These are phyloP conservation scores for Hypoxylon fuscum DNA, from an alignment of 495 filamentous ascomycete species.

Conservation along the genomic window DNA sequence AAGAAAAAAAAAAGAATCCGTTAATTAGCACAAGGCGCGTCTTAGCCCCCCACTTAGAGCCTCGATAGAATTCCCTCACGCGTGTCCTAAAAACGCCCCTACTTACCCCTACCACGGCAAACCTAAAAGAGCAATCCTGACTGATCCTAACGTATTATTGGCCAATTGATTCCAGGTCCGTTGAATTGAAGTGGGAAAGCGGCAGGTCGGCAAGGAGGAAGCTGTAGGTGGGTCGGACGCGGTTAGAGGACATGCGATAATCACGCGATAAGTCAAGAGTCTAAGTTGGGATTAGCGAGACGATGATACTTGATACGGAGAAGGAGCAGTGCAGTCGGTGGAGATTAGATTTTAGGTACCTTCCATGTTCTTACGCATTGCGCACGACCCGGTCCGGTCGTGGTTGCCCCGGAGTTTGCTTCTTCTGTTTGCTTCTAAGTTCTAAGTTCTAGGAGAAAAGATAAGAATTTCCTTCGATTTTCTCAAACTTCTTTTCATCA, in stretches of 20 bases:
- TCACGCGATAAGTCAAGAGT: conserved; percentile 34
- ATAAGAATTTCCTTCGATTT: too few species aligned
- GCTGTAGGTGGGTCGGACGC: conserved; percentile 18
- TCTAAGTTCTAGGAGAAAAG: neutral
- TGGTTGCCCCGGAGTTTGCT: conserved; percentile 2
- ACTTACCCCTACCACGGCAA: neutral
- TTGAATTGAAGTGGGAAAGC: neutral
- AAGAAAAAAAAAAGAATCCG: too few species aligned
- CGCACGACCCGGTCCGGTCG: too few species aligned
- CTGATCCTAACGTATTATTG: neutral
- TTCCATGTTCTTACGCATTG: too few species aligned
- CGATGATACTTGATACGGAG: conserved; percentile 11
- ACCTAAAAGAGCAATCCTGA: neutral
- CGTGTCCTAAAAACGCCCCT: neutral
- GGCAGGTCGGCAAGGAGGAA: conserved; percentile 9
- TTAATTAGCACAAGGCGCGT: neutral
- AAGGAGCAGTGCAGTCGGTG: neutral
- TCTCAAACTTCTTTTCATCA: too few species aligned
- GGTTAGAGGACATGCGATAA: conserved; percentile 23
- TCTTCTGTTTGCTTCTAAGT: neutral
- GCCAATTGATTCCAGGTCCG: neutral
- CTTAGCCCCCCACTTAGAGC: neutral
- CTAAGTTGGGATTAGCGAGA: conserved; percentile 30
- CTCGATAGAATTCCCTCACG: neutral
- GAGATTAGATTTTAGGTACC: too few species aligned